These are phyloP conservation scores for Entomophthora muscae DNA, from an alignment of 371 early-diverging fungal genomes.

Conservation along the genomic window DNA sequence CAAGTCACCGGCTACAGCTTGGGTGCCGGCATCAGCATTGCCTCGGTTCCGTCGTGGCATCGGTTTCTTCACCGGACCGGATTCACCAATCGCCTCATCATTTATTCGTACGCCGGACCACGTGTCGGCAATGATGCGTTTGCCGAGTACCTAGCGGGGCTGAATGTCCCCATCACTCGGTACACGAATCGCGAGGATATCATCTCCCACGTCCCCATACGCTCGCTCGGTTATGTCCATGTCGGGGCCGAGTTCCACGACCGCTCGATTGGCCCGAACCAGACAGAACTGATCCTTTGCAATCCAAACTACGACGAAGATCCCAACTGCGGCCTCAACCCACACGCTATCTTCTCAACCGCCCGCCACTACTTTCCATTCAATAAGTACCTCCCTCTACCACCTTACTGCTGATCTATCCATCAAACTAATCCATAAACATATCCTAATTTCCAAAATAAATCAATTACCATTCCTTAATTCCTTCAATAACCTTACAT, in stretches of 20 bases:
- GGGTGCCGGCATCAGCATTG: no score
- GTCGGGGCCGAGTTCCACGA: background rate
- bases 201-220: background rate
- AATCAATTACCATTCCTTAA: no score
- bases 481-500: no score
- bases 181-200: conserved; percentile 2
- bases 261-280: background rate
- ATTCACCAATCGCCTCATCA: background rate
- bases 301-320: conserved; percentile 4
- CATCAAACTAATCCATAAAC: no score
- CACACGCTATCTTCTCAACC: background rate
- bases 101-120: no score
- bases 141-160: background rate
- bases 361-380: background rate
- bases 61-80: background rate
- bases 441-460: no score
- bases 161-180: conserved; percentile 3
- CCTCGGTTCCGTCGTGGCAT: background rate
- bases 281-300: background rate
- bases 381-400: background rate
- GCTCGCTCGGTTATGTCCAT: background rate
- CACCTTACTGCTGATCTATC: conserved; percentile 8
- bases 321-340: background rate
- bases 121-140: background rate
- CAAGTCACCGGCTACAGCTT: no score